These are phyloP conservation scores for Solanum megistacrolobum DNA, from an alignment of 257 asterid genomes.

Conservation along the genomic window DNA sequence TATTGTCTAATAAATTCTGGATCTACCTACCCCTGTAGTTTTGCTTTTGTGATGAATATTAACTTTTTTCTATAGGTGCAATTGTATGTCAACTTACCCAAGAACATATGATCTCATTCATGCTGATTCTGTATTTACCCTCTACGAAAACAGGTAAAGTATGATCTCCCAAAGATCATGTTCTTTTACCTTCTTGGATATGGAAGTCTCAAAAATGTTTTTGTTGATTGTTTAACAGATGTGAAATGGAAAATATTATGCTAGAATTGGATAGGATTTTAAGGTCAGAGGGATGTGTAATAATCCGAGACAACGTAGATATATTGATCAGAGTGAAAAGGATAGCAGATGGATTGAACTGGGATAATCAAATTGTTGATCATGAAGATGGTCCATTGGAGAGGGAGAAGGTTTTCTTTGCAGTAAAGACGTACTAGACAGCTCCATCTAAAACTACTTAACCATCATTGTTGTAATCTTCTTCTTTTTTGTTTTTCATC, in stretches of 20 bases:
- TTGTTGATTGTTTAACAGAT: constrained; percentile 20
- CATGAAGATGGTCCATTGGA: constrained; percentile 79
- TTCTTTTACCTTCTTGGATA: background rate
- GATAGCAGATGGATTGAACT: constrained; percentile 58
- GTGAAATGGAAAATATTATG: constrained; percentile 64
- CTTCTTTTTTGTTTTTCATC: background rate
- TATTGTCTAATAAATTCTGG: background rate
- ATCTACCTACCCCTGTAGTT: too few species aligned
- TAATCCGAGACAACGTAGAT: constrained; percentile 72
- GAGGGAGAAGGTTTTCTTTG: constrained; percentile 74
- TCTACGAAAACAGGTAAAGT: constrained; percentile 46
- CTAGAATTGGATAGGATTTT: constrained; percentile 71
- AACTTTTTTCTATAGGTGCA: too few species aligned
- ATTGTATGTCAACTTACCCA: constrained; percentile 36
- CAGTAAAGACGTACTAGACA: constrained; percentile 65
- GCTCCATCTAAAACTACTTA: constrained; percentile 13
- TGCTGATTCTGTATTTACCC: constrained; percentile 61
- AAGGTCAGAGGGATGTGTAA: constrained; percentile 75
- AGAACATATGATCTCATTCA: constrained; percentile 85
- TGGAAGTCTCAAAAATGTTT: background rate
- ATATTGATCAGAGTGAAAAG: constrained; percentile 48
- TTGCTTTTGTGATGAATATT: too few species aligned
- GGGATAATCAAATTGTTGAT: constrained; percentile 77
- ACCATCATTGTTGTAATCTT: too few species aligned
- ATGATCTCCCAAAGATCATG: background rate